Percentiles rank a stretch among this genome's conserved stretches.
Conservation (phyloP, 2,329 filamentous ascomycete genomes). For the Ophiostoma sp. region DNA sequence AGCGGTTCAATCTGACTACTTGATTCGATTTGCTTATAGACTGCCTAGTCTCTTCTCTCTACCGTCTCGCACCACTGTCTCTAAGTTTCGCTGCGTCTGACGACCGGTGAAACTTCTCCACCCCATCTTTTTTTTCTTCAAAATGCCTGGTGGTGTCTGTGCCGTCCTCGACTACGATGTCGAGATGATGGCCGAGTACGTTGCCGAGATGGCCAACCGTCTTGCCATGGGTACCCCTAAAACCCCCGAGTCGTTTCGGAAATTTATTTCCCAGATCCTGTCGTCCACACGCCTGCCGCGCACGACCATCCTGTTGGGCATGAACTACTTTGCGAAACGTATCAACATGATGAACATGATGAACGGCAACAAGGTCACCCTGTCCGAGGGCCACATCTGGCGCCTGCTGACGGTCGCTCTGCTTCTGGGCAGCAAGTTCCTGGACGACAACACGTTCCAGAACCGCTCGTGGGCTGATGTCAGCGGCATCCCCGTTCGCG, state of each 20-base stretch:
- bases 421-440: conserved; percentile 86
- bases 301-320: conserved; percentile 81
- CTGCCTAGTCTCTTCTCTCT: background rate
- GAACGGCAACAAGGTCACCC: conserved; percentile 44
- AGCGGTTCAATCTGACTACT: background rate
- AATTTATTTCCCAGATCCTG: conserved; percentile 86
- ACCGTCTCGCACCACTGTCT: background rate
- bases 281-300: conserved; percentile 85
- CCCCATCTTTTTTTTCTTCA: conserved; percentile 32
- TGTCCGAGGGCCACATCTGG: conserved; percentile 69
- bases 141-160: conserved; percentile 76
- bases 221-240: conserved; percentile 54
- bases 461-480: conserved; percentile 96
- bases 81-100: conserved; percentile 17
- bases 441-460: conserved; percentile 96
- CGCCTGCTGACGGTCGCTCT: conserved; percentile 80
- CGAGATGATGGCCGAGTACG: conserved; percentile 92
- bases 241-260: conserved; percentile 61
- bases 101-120: conserved; percentile 28
- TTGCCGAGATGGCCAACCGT: conserved; percentile 74
- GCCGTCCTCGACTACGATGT: conserved; percentile 95
- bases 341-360: conserved; percentile 65
- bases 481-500: conserved; percentile 76
- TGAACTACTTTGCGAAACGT: conserved; percentile 81
- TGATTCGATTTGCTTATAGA: background rate